phyloP scores from a whole-genome alignment of 495 filamentous ascomycete species.

The Endocarpon pusillum region DNA sequence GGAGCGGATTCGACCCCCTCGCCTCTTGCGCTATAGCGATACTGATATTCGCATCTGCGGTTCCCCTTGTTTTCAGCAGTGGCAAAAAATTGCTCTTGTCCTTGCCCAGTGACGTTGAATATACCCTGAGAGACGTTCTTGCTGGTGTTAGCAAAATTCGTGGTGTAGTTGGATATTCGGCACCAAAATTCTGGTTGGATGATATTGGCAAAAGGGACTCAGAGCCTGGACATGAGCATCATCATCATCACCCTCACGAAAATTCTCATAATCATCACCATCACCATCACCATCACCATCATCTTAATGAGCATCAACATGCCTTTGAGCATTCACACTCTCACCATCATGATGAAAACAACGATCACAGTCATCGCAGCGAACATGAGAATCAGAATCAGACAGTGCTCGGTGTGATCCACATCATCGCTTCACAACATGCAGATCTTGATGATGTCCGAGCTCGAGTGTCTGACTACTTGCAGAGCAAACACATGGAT shows the following conservation, averaged over 20 bases:
- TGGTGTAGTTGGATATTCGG: constrained; percentile 73
- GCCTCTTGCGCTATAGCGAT: constrained; percentile 89
- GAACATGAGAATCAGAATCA: constrained; percentile 19
- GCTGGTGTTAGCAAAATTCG: constrained; percentile 66
- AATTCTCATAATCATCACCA: constrained; percentile 14
- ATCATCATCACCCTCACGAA: constrained; percentile 9
- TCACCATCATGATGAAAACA: constrained; percentile 8
- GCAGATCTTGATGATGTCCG: constrained; percentile 64
- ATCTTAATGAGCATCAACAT: constrained; percentile 10
- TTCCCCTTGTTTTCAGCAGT: constrained; percentile 72
- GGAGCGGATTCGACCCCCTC: constrained; percentile 90
- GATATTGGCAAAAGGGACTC: constrained; percentile 32
- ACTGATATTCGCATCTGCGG: constrained; percentile 74
- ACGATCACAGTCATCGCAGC: constrained; percentile 7
- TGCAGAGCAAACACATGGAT: constrained; percentile 47
- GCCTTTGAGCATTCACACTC: constrained; percentile 12
- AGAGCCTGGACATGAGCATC: constrained; percentile 13
- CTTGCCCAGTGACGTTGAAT: constrained; percentile 73
- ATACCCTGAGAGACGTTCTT: constrained; percentile 68
- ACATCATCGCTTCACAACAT: constrained; percentile 53
- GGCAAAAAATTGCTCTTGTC: constrained; percentile 69
- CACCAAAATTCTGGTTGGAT: constrained; percentile 88
- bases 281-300: constrained; percentile 9
- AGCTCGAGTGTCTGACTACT: constrained; percentile 38
- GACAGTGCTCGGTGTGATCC: constrained; percentile 58